These are phyloP conservation scores for Plasmodium vivax DNA, from an alignment of 169 alveolate species.

Conservation along the genomic window DNA sequence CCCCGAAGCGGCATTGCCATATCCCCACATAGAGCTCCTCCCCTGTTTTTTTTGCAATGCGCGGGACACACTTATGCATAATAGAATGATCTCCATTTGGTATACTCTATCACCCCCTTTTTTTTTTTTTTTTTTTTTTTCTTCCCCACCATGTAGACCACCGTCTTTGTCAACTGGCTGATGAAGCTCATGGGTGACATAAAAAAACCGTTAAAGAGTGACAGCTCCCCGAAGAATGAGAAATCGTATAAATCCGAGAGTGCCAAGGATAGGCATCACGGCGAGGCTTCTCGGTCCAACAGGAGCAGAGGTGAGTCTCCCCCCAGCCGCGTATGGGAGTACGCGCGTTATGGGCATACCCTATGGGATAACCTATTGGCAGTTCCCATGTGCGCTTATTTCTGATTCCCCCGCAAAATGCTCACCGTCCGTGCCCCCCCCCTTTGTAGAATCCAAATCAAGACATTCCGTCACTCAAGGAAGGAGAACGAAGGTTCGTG, in stretches of 20 bases:
- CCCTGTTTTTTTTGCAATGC: neutral
- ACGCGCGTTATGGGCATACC: neutral
- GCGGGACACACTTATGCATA: neutral
- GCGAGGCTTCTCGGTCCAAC: slow-evolving; percentile 19
- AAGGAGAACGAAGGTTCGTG: slow-evolving; percentile 46
- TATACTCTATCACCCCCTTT: neutral
- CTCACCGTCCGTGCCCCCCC: neutral
- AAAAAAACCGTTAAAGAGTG: slow-evolving; percentile 23
- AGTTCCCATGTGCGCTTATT: neutral
- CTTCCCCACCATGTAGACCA: neutral
- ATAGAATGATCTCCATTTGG: neutral
- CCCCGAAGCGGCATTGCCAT: neutral
- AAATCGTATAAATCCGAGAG: slow-evolving; percentile 7
- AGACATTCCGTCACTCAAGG: slow-evolving; percentile 18
- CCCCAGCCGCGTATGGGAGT: neutral
- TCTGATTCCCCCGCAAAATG: neutral
- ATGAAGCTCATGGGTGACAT: slow-evolving; percentile 25
- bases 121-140: neutral
- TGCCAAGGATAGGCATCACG: slow-evolving; percentile 9
- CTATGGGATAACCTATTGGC: neutral
- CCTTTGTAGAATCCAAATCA: slow-evolving; percentile 10
- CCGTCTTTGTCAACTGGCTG: slow-evolving; percentile 52
- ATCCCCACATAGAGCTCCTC: neutral
- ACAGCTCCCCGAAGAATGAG: neutral
- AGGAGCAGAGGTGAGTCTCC: slow-evolving; percentile 25